Percentiles rank a stretch among this genome's conserved stretches.
phyloP scores from a whole-genome alignment of 2,329 filamentous ascomycete species.

The Neofusicoccum laricinum region DNA sequence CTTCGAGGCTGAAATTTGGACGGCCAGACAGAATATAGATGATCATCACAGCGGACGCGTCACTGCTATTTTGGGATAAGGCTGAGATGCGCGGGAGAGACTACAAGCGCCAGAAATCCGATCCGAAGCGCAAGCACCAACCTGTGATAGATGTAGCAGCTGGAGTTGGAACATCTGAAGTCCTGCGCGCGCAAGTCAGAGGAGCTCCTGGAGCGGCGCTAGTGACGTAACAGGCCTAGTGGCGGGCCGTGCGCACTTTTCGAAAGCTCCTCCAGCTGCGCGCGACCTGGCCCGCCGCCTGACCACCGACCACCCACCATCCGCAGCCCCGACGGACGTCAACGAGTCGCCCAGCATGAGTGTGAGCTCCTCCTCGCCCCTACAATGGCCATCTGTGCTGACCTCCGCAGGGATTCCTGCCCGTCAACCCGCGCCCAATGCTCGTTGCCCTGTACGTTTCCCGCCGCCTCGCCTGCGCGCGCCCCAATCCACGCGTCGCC shows the following conservation, averaged over 20 bases:
- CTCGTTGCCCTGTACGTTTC: constrained; percentile 79
- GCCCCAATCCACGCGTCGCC: not conserved
- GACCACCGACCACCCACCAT: not conserved
- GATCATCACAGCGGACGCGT: too few species aligned
- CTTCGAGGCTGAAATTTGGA: too few species aligned
- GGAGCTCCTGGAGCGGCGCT: not conserved
- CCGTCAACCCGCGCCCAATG: constrained; percentile 94
- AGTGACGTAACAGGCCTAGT: not conserved
- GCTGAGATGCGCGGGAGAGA: too few species aligned
- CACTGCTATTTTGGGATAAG: too few species aligned
- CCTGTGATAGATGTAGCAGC: not conserved
- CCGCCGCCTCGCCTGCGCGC: not conserved
- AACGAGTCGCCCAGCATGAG: not conserved
- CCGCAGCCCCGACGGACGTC: not conserved
- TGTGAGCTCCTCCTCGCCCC: not conserved
- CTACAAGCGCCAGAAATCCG: not conserved
- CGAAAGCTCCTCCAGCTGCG: constrained; percentile 9
- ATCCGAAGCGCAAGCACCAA: not conserved
- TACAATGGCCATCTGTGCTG: not conserved
- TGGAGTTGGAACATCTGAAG: not conserved
- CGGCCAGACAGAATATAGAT: too few species aligned
- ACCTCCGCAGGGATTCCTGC: constrained; percentile 61
- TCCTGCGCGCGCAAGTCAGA: not conserved
- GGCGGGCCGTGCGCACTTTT: constrained; percentile 11
- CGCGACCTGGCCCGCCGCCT: not conserved